Evolutionary conservation across 2,329 filamentous ascomycete genomes (phyloP), one percentile per base, ranked within the genome.

Genomic region (Microdochium trichocladiopsis): DNA sequence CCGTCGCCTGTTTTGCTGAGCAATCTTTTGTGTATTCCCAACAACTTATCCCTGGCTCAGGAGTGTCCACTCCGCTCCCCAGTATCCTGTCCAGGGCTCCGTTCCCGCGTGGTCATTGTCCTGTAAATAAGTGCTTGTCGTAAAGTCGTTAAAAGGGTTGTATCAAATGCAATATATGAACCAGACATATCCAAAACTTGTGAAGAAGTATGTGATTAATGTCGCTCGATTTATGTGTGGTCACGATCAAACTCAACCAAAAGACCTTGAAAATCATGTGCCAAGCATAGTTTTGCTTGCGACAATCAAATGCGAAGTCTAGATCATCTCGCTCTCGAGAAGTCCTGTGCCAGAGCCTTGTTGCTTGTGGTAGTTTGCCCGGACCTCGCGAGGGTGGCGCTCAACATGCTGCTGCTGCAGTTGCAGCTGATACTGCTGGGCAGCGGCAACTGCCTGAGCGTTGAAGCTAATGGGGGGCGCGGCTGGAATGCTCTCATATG

Each of bases 301-400:
- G n/a, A n/a, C n/a, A n/a, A n/a, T n/a, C n/a, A n/a, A n/a, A n/a
- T n/a, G n/a, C n/a, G n/a, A n/a, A n/a, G n/a, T n/a, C 64, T 67
- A 83, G 57, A 83, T 77, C 76, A 83, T 77, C 66, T 82, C 78
- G 62, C 72, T 79, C 51, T 68, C 69, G 57, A 78, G 72, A 33
- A 82, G 64, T 1, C 79, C 79, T 12, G 77, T 82, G 25, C 74
- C 72, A 47, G 73, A 68, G 52, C 72, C 69, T 47, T 72, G 60
- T 53, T 59, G 64, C 52, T 66, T 60, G 51, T 64, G 65, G 56
- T 70, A 65, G 36, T 68, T 65, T 28, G 63, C 63, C 4, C 63
- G 59, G 52, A 69, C 65, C 53, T 78, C 65, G 48, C 64, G 64
- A n/a, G 65, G 65, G 55, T 68, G 64, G 16, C 65, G 63, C 57